These are phyloP conservation scores for Diplosphaera chodatii DNA, from an alignment of 139 green algal species.

Conservation along the genomic window DNA sequence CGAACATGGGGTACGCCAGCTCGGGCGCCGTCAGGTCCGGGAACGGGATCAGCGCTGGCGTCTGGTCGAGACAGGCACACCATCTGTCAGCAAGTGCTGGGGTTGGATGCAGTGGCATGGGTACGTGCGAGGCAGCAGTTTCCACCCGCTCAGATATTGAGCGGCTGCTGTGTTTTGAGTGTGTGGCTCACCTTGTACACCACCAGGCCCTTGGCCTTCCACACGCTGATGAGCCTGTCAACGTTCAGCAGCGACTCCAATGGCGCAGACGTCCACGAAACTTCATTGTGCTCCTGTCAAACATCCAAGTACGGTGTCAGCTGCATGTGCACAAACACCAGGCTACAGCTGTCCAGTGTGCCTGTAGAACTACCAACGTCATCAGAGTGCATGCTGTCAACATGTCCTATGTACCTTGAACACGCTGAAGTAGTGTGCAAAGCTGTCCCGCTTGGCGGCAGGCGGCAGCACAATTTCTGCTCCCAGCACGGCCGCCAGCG, in stretches of 20 bases:
- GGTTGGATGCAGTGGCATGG: no score
- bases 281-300: conserved; percentile 41
- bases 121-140: no score
- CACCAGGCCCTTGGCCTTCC: conserved; percentile 18
- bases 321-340: no score
- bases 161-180: not conserved
- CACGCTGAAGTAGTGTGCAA: conserved; percentile 48
- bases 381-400: no score
- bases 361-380: no score
- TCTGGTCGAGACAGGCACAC: no score
- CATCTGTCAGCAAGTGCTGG: no score
- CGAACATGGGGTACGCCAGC: conserved; percentile 20
- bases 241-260: conserved; percentile 44
- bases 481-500: conserved; percentile 44
- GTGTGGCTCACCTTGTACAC: conserved; percentile 23
- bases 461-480: conserved; percentile 56
- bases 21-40: conserved; percentile 34
- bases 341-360: no score
- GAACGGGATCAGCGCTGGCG: conserved; percentile 19
- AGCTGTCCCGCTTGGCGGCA: conserved; percentile 41
- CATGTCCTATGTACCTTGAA: no score
- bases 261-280: conserved; percentile 42
- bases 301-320: not conserved
- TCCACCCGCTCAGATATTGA: no score
- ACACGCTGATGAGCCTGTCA: conserved; percentile 28